Evolutionary conservation across 192 early-diverging fungal genomes (phyloP).

Genomic region (Pilaira anomala): DNA sequence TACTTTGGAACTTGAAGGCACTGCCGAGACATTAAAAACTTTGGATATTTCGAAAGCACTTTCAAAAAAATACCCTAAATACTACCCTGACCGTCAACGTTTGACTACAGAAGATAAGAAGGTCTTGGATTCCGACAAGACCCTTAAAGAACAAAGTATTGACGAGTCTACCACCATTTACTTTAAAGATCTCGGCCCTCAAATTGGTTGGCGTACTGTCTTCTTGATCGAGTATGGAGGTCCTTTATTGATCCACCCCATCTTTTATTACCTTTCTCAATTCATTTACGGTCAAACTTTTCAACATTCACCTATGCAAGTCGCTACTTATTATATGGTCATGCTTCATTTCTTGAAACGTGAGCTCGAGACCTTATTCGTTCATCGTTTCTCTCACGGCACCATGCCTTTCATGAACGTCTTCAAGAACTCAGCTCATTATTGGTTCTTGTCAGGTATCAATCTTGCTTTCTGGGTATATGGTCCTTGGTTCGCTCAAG

Average conservation of each 20-base stretch:
- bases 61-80: constrained; percentile 58
- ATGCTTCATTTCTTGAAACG: constrained; percentile 91
- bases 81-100: constrained; percentile 78
- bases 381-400: constrained; percentile 89
- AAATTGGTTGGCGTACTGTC: constrained; percentile 92
- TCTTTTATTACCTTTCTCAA: constrained; percentile 74
- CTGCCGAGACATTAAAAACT: constrained; percentile 54
- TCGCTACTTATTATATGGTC: constrained; percentile 59
- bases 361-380: constrained; percentile 88
- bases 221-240: constrained; percentile 94
- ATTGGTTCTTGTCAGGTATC: constrained; percentile 84
- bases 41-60: constrained; percentile 70
- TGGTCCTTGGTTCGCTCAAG: constrained; percentile 67
- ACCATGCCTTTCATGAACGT: constrained; percentile 96
- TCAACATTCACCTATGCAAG: constrained; percentile 75
- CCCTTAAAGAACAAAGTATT: constrained; percentile 60
- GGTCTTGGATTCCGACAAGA: constrained; percentile 46
- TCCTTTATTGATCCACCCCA: constrained; percentile 80
- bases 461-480: constrained; percentile 87
- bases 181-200: constrained; percentile 81
- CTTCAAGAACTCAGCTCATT: constrained; percentile 94
- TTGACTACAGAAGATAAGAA: constrained; percentile 68
- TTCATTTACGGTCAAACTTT: constrained; percentile 65
- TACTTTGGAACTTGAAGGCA: constrained; percentile 55
- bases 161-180: constrained; percentile 58